Evolutionary conservation across 2,329 filamentous ascomycete genomes (phyloP).

Genomic region (Eutypa lata): DNA sequence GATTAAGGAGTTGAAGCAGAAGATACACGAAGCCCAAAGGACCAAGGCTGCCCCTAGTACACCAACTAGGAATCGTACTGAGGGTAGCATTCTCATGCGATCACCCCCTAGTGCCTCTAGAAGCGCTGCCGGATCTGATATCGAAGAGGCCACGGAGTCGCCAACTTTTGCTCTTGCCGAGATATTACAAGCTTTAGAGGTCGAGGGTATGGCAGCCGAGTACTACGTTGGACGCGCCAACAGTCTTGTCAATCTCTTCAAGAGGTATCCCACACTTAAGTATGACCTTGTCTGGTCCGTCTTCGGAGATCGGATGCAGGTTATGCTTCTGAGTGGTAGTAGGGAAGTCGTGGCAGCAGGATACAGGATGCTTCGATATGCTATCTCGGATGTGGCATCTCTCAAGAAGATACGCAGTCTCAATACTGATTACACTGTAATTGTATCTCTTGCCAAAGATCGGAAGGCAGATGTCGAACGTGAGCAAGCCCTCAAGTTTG

Average conservation of each 20-base stretch:
- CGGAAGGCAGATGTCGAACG: slow-evolving; percentile 95
- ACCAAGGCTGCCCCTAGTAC: slow-evolving; percentile 46
- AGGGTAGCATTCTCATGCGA: slow-evolving; percentile 46
- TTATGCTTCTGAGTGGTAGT: slow-evolving; percentile 93
- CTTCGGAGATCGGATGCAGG: slow-evolving; percentile 89
- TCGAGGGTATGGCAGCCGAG: slow-evolving; percentile 82
- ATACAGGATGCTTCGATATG: slow-evolving; percentile 89
- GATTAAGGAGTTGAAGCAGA: slow-evolving; percentile 59
- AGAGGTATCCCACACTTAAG: slow-evolving; percentile 85
- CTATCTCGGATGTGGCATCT: slow-evolving; percentile 87
- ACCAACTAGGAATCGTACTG: slow-evolving; percentile 51
- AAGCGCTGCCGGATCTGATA: slow-evolving; percentile 57
- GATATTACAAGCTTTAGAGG: slow-evolving; percentile 83
- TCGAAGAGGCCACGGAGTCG: slow-evolving; percentile 73
- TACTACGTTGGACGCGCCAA: slow-evolving; percentile 95
- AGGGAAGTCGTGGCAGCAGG: slow-evolving; percentile 93
- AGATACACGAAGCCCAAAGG: slow-evolving; percentile 58
- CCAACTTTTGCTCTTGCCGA: slow-evolving; percentile 90
- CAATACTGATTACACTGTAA: slow-evolving; percentile 90
- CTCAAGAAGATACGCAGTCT: slow-evolving; percentile 82
- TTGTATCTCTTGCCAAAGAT: slow-evolving; percentile 90
- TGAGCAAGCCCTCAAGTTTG: slow-evolving; percentile 95
- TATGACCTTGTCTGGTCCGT: slow-evolving; percentile 96
- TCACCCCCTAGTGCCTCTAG: slow-evolving; percentile 56
- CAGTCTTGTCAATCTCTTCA: slow-evolving; percentile 92